These are phyloP conservation scores for Lactarius vividus DNA, from an alignment of 768 basidiomycete species.

Conservation along the genomic window DNA sequence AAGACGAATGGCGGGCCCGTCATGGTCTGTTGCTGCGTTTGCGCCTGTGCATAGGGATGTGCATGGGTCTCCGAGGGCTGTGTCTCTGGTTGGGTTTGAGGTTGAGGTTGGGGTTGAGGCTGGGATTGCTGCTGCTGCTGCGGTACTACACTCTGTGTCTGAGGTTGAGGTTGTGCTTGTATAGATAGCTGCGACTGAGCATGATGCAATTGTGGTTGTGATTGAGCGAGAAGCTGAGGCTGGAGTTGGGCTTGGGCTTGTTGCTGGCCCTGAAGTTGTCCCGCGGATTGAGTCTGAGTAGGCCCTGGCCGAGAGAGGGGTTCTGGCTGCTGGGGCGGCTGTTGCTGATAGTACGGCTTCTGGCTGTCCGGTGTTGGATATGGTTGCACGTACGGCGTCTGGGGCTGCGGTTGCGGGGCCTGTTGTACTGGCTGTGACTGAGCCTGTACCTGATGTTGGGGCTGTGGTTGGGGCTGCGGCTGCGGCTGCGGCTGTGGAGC, in stretches of 20 bases:
- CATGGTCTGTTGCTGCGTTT: conserved; percentile 34
- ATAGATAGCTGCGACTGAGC: conserved; percentile 33
- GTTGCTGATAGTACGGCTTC: conserved; percentile 24
- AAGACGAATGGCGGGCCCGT: conserved; percentile 51
- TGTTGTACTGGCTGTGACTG: conserved; percentile 32
- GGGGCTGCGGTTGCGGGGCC: conserved; percentile 31
- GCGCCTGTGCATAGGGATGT: conserved; percentile 37
- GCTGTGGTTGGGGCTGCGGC: conserved; percentile 32
- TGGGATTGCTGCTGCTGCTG: conserved; percentile 31
- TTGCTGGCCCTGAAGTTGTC: conserved; percentile 32
- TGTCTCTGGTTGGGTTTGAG: conserved; percentile 25
- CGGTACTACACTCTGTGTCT: conserved; percentile 26
- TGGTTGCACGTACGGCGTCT: conserved; percentile 30
- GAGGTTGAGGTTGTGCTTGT: conserved; percentile 38
- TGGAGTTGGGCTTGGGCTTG: conserved; percentile 31
- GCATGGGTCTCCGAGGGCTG: conserved; percentile 20
- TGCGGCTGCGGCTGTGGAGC: conserved; percentile 30
- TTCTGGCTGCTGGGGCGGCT: conserved; percentile 20
- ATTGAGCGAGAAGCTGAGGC: conserved; percentile 14
- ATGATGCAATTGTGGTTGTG: conserved; percentile 28
- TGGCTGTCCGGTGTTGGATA: conserved; percentile 28
- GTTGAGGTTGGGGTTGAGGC: conserved; percentile 30
- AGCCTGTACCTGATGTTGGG: conserved; percentile 31
- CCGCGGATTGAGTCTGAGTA: conserved; percentile 18
- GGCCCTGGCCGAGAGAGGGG: conserved; percentile 4